Evolutionary conservation across 768 basidiomycete species (phyloP).

Genomic region (Tricholoma sp.): DNA sequence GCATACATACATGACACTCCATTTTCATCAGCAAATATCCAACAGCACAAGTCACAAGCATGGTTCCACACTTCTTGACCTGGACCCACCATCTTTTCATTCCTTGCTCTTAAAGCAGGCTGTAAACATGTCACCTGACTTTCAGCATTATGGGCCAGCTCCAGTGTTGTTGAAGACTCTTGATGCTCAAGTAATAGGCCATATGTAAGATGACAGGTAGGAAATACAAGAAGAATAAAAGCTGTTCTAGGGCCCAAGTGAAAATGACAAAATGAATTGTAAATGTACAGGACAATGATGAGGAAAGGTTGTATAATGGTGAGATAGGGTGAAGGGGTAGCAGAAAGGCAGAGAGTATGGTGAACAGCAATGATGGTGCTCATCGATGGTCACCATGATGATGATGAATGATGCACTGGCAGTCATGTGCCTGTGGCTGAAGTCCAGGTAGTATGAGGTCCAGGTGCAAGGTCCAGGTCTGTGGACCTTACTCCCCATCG

Average conservation of each 20-base stretch:
- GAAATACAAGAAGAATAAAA: too few species aligned
- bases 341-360: neutral
- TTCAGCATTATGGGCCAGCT: neutral
- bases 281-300: neutral
- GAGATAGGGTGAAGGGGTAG: neutral
- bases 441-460: neutral
- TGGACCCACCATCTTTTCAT: constrained; percentile 11
- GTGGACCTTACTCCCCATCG: neutral
- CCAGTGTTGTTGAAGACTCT: neutral
- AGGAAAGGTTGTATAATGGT: neutral
- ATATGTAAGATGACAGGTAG: too few species aligned
- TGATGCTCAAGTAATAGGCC: too few species aligned
- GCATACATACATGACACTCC: neutral
- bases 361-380: neutral
- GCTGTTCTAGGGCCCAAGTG: neutral
- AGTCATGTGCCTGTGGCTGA: neutral
- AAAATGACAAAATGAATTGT: neutral
- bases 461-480: neutral
- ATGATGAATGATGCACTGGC: neutral
- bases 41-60: constrained; percentile 15
- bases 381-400: neutral
- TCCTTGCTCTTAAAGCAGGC: constrained; percentile 9
- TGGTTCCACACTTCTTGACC: constrained; percentile 18
- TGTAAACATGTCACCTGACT: constrained; percentile 6
- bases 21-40: neutral